Conservation (phyloP, 345 rosid species). For the Draba incana region DNA sequence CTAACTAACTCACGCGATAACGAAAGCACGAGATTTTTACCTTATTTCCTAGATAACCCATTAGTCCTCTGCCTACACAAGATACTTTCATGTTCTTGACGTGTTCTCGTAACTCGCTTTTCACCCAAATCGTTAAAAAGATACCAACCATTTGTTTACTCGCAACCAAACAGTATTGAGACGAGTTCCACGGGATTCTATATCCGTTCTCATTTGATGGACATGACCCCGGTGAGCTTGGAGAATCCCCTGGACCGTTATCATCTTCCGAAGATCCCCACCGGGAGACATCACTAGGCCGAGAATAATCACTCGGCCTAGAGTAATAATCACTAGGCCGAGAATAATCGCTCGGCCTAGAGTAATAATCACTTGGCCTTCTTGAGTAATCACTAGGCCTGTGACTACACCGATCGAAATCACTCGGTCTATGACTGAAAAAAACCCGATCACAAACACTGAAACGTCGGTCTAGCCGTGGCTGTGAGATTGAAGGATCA, state of each 20-base stretch:
- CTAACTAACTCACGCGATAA: not conserved
- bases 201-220: constrained; percentile 60
- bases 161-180: constrained; percentile 86
- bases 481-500: constrained; percentile 69
- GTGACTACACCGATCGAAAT: constrained; percentile 58
- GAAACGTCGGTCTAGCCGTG: constrained; percentile 74
- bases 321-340: constrained; percentile 54
- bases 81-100: constrained; percentile 95
- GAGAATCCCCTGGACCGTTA: constrained; percentile 86
- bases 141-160: constrained; percentile 99
- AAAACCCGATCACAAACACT: constrained; percentile 96
- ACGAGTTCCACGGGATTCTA: constrained; percentile 73
- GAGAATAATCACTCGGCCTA: constrained; percentile 79
- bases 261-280: constrained; percentile 98
- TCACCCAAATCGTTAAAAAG: constrained; percentile 93
- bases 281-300: constrained; percentile 89
- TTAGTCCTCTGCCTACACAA: constrained; percentile 95
- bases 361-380: constrained; percentile 72
- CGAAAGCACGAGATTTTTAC: constrained; percentile 45
- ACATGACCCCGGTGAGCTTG: constrained; percentile 72
- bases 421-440: constrained; percentile 77
- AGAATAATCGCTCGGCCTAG: constrained; percentile 70
- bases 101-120: constrained; percentile 80
- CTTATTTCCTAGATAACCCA: constrained; percentile 99
- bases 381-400: constrained; percentile 65